phyloP scores from a whole-genome alignment of 1,139 yeast genomes.

The Taiozyma onychis region DNA sequence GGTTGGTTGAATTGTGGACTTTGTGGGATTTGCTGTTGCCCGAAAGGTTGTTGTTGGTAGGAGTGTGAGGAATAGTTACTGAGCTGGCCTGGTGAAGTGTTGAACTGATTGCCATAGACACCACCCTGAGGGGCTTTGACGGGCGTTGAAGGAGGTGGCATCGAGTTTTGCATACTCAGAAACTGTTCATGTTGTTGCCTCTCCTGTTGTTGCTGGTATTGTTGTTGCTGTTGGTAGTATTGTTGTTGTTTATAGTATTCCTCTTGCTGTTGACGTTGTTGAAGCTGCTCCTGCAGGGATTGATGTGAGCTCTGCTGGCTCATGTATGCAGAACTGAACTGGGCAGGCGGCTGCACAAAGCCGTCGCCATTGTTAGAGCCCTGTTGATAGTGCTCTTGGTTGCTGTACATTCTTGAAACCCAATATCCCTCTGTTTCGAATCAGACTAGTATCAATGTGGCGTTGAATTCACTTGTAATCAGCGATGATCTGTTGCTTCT shows the following conservation, averaged over 20 bases:
- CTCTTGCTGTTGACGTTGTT: slow-evolving; percentile 21
- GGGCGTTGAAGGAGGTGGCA: slow-evolving; percentile 23
- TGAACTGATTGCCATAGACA: slow-evolving; percentile 12
- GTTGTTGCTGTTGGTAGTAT: slow-evolving; percentile 21
- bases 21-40: slow-evolving; percentile 9
- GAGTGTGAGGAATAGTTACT: slow-evolving; percentile 11
- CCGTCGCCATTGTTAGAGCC: slow-evolving; percentile 20
- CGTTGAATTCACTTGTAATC: not conserved
- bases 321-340: slow-evolving; percentile 30
- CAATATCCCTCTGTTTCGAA: not conserved
- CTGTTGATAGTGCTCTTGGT: slow-evolving; percentile 21
- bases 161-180: slow-evolving; percentile 21
- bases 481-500: not conserved
- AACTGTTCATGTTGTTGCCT: slow-evolving; percentile 25
- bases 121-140: slow-evolving; percentile 19
- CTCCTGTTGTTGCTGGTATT: slow-evolving; percentile 18
- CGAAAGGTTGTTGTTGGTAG: slow-evolving; percentile 10
- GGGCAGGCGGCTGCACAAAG: slow-evolving; percentile 24
- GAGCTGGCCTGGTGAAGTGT: slow-evolving; percentile 21
- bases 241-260: slow-evolving; percentile 19
- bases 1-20: slow-evolving; percentile 22
- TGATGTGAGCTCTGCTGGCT: slow-evolving; percentile 34
- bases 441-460: not conserved
- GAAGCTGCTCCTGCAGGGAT: slow-evolving; percentile 30
- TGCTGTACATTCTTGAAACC: slow-evolving; percentile 3